Evolutionary conservation across 208 protist species (phyloP).

Genomic region (Trypanosoma theileri): DNA sequence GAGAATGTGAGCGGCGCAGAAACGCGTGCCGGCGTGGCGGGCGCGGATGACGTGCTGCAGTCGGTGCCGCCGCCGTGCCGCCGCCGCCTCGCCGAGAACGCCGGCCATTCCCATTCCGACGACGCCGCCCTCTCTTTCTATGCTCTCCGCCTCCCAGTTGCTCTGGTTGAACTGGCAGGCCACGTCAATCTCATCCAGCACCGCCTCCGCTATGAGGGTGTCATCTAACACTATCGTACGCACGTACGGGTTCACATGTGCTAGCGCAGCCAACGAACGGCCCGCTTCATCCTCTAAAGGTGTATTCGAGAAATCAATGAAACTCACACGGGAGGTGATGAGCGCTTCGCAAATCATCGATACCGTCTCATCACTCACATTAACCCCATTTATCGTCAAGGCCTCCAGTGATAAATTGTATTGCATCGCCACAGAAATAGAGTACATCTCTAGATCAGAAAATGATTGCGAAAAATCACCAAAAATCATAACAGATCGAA

Average conservation of each 20-base stretch:
- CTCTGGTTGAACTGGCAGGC: slow-evolving; percentile 90
- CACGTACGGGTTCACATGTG: slow-evolving; percentile 81
- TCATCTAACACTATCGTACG: slow-evolving; percentile 86
- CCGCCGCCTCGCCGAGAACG: slow-evolving; percentile 25
- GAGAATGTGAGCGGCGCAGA: slow-evolving; percentile 75
- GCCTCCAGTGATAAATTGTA: slow-evolving; percentile 88
- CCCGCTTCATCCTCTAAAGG: slow-evolving; percentile 85
- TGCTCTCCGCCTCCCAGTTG: slow-evolving; percentile 72
- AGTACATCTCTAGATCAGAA: slow-evolving; percentile 74
- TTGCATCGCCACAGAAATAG: slow-evolving; percentile 75
- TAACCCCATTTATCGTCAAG: slow-evolving; percentile 77
- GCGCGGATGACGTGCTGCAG: slow-evolving; percentile 63
- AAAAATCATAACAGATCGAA: slow-evolving; percentile 78
- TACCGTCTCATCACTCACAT: slow-evolving; percentile 83
- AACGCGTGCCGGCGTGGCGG: slow-evolving; percentile 49
- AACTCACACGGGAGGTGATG: slow-evolving; percentile 72
- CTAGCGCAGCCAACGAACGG: slow-evolving; percentile 73
- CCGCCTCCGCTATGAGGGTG: slow-evolving; percentile 82
- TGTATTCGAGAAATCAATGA: slow-evolving; percentile 84
- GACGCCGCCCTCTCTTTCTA: slow-evolving; percentile 33
- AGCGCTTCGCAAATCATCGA: slow-evolving; percentile 76
- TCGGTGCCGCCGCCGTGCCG: slow-evolving; percentile 66
- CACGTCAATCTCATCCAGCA: slow-evolving; percentile 89
- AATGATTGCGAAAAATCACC: slow-evolving; percentile 72
- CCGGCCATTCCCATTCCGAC: not conserved